These are phyloP conservation scores for Gynochthodes officinalis DNA, from an alignment of 257 asterid genomes.

Conservation along the genomic window DNA sequence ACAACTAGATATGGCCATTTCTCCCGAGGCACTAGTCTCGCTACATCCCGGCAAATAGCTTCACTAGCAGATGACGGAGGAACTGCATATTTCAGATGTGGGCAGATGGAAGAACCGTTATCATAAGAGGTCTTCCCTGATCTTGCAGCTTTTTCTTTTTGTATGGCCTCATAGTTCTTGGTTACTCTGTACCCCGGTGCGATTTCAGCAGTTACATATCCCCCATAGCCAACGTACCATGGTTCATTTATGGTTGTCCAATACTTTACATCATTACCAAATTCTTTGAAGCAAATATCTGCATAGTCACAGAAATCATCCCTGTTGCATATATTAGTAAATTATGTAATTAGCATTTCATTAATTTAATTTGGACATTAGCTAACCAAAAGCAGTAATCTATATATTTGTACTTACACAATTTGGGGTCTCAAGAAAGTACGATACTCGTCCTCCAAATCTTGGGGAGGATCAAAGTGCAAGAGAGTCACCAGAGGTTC, in stretches of 20 bases:
- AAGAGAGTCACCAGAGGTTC: slow-evolving; percentile 9
- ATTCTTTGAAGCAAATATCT: slow-evolving; percentile 11
- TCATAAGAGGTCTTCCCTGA: background rate
- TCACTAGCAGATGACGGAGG: background rate
- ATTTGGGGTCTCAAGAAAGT: slow-evolving; percentile 7
- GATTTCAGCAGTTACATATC: background rate
- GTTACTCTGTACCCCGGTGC: background rate
- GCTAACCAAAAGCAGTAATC: too few species aligned
- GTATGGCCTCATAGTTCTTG: background rate
- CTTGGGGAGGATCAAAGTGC: slow-evolving; percentile 20
- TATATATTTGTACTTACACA: slow-evolving; percentile 18
- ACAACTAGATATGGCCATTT: background rate
- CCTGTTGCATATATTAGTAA: background rate
- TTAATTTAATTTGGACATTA: too few species aligned
- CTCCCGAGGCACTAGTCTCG: too few species aligned
- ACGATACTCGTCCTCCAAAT: slow-evolving; percentile 13
- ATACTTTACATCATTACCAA: slow-evolving; percentile 3
- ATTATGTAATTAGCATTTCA: too few species aligned
- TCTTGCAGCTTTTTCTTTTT: background rate
- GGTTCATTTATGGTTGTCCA: slow-evolving; percentile 18
- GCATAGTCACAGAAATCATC: slow-evolving; percentile 12
- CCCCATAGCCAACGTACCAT: background rate
- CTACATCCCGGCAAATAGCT: too few species aligned
- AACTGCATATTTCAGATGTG: too few species aligned
- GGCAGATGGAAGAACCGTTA: background rate